phyloP scores from a whole-genome alignment of 2,329 filamentous ascomycete genomes.

The Trichoderma afroharzianum region DNA sequence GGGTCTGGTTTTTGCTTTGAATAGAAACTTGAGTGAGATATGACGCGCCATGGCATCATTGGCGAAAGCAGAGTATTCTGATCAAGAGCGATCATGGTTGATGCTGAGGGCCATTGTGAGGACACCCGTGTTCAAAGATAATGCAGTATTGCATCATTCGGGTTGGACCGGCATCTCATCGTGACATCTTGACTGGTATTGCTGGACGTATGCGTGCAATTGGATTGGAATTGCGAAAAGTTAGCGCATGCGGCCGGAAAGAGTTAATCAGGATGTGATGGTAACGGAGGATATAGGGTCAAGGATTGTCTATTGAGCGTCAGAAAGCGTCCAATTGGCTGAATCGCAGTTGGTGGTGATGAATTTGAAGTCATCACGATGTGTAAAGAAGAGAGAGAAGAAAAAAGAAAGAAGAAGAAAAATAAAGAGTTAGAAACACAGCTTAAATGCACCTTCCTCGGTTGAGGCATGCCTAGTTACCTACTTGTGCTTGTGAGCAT shows the following conservation, averaged over 20 bases:
- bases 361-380: neutral
- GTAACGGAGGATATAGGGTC: neutral
- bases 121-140: neutral
- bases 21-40: neutral
- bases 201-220: neutral
- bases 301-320: neutral
- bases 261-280: neutral
- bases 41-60: conserved; percentile 9
- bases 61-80: neutral
- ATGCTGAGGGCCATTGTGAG: neutral
- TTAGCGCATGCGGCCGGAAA: neutral
- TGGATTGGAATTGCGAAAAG: neutral
- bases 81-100: neutral
- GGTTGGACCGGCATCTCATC: neutral
- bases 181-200: neutral
- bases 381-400: neutral
- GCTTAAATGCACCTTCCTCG: neutral
- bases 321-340: neutral
- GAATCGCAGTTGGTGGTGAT: neutral
- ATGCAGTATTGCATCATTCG: neutral
- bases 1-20: neutral
- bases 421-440: neutral
- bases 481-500: neutral
- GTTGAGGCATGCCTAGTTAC: neutral
- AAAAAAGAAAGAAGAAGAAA: neutral